Base-by-base conservation (phyloP, 371 early-diverging fungal species). In the Zopfochytrium polystomum region DNA sequence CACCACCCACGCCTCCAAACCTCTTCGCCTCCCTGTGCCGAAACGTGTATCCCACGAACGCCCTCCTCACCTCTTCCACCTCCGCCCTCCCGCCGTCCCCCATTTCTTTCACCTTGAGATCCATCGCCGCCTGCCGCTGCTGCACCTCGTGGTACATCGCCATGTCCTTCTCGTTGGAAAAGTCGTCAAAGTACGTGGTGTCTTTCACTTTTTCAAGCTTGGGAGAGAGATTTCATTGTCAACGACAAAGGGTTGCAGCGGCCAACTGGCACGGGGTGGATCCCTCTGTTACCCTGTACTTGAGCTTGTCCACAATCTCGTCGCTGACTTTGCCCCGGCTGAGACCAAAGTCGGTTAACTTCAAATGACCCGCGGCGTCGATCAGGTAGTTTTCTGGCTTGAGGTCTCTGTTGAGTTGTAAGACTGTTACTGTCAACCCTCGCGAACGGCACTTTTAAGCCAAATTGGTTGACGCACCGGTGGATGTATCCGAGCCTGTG, bases 321-420 rank as follows among this genome's bases (percentile, higher is more conserved):
- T 80, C 71, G 53, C 86, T 85, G 46, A 90, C 65, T 22, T 74
- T 71, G 15, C 91, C 92, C 38, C 90, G 88, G 23, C 89, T 86
- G 47, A 95, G 80, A 0, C 97, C 96, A 80, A 96, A 96, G 72
- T 96, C 97, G 15, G 90, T 90, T 31, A 92, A 74, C 67, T 88
- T 89, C 56, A 92, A 70, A 67, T 91, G 90, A 2, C 87, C 87
- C 26, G 59, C 61, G 0, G 73, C 79, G 59, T 88, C 90, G 30
- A 94, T 82, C 54, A 94, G 65, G 60, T 92, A 85, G 79, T 94
- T 94, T 67, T 93, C 92, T 0, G 93, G 92, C 73, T 93, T 93
- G 35, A 93, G 73, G 70, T 93, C 93, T 23, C 92, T 62, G 47
- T 11, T 13, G 9, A 60, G 15, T 13, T 25, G 4, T n/a, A 9